Evolutionary conservation across 2,329 filamentous ascomycete genomes (phyloP).

Genomic region (Chaetothyriales sp.): DNA sequence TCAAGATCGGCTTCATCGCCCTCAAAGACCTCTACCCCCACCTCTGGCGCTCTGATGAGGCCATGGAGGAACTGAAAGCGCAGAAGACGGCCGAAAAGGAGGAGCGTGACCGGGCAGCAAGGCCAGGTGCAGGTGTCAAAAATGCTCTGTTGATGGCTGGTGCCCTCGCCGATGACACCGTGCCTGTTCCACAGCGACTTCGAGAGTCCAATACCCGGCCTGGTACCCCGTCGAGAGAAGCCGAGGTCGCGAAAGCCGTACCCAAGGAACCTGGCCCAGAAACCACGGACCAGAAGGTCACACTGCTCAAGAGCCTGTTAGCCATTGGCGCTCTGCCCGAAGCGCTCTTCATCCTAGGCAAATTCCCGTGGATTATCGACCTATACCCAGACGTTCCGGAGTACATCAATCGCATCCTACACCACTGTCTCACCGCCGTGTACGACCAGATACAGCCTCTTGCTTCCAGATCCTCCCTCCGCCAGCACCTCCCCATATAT

Average conservation of each 20-base stretch:
- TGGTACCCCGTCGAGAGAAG: constrained; percentile 37
- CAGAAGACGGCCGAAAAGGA: constrained; percentile 60
- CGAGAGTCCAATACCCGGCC: constrained; percentile 40
- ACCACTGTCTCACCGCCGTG: constrained; percentile 67
- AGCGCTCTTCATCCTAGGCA: constrained; percentile 77
- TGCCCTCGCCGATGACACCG: constrained; percentile 68
- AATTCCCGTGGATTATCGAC: constrained; percentile 84
- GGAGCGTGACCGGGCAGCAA: constrained; percentile 56
- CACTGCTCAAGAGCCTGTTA: constrained; percentile 68
- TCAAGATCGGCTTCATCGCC: constrained; percentile 95
- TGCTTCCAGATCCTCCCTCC: constrained; percentile 25
- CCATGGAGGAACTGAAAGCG: constrained; percentile 60
- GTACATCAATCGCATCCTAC: constrained; percentile 69
- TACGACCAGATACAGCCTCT: constrained; percentile 40
- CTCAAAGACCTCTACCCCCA: constrained; percentile 82
- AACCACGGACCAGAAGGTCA: constrained; percentile 74
- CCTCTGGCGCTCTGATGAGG: constrained; percentile 68
- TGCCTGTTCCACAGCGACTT: constrained; percentile 34
- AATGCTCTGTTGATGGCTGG: constrained; percentile 83
- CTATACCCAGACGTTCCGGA: constrained; percentile 67
- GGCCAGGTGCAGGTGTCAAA: constrained; percentile 52
- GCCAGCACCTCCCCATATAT: constrained; percentile 36
- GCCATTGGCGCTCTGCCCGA: constrained; percentile 88
- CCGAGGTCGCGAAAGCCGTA: constrained; percentile 30
- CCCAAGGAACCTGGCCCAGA: constrained; percentile 45